A percentile compares a stretch with the other conserved stretches of the same genome.
Evolutionary conservation across 306 rosid species (phyloP).

Genomic region (Cicer pinnatifidum): DNA sequence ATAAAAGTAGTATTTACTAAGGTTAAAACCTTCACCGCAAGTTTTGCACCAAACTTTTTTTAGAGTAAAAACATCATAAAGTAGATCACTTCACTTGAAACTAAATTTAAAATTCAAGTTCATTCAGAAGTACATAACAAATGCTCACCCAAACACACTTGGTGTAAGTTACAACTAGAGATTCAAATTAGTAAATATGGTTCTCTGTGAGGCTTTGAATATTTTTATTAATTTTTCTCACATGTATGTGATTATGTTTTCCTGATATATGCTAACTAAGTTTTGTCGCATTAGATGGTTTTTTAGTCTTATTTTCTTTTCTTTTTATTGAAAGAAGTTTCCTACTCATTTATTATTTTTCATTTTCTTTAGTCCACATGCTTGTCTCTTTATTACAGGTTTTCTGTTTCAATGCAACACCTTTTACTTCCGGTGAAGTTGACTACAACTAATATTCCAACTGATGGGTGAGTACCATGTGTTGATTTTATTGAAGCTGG

Average conservation of each 20-base stretch:
- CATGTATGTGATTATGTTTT: constrained; percentile 4
- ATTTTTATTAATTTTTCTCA: constrained; percentile 1
- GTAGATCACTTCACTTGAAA: constrained; percentile 13
- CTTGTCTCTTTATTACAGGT: constrained; percentile 57
- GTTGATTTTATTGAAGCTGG: constrained; percentile 29
- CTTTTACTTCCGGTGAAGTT: constrained; percentile 80
- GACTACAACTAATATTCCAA: constrained; percentile 55
- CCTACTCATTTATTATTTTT: neutral
- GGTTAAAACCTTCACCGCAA: neutral
- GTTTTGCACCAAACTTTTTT: neutral
- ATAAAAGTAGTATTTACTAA: neutral
- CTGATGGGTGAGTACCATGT: constrained; percentile 75
- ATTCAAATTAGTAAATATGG: constrained; percentile 2
- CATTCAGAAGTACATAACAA: neutral
- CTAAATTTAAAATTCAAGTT: neutral
- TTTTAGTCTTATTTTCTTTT: constrained; percentile 2
- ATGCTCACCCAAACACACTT: neutral
- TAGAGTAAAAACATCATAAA: neutral
- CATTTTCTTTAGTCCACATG: constrained; percentile 2
- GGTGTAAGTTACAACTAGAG: constrained; percentile 7
- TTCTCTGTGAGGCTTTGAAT: constrained; percentile 2
- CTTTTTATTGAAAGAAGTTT: neutral
- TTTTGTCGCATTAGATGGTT: constrained; percentile 8
- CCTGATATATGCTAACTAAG: constrained; percentile 25
- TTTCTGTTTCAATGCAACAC: constrained; percentile 62